Evolutionary conservation across 768 basidiomycete species (phyloP), one percentile per base, ranked within the genome.

Genomic region (Antrodiella citrinella): DNA sequence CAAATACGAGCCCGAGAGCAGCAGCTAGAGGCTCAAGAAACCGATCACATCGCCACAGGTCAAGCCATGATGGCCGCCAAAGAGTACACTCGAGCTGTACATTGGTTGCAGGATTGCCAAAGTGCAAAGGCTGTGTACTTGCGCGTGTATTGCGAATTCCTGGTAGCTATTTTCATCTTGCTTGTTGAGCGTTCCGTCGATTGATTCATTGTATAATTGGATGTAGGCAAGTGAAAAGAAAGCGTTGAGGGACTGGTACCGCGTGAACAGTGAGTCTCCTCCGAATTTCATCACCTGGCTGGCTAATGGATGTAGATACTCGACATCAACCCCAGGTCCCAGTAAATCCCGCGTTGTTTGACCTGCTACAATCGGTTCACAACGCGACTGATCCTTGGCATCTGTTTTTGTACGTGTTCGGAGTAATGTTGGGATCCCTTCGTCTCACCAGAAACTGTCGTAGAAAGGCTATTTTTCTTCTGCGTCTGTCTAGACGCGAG

Each of bases 401-500:
- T 12, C 66, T 92, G 4, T 94, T 91, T 63, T 65, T 96, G 92
- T 93, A 50, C 53, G 84, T 65, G 2, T 24, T 15, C 24, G 44
- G 26, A 35, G 18, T 20, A 11, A 22, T 4, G n/a, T 42, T 13
- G 45, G 24, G 50, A 54, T 38, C 22, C 26, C 45, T 58, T 47
- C 52, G 47, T 41, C 41, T 51, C 39, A 24, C 30, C 7, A 35
- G 23, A 47, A 26, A 23, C 25, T 35, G 18, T 44, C 26, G 43
- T 62, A 96, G 92, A 54, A 88, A 91, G 64, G 88, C 86, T 0
- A 67, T 97, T 3, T 82, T 96, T 54, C 77, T 95, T 48, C 82
- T 81, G 42, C 82, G 90, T 11, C 69, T 94, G 45, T 80, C 81
- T 44, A 76, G 87, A 52, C 78, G 91, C 21, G 83, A 90, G 52